Evolutionary conservation across 2,329 filamentous ascomycete genomes (phyloP).

Genomic region (Blumeriella jaapii): DNA sequence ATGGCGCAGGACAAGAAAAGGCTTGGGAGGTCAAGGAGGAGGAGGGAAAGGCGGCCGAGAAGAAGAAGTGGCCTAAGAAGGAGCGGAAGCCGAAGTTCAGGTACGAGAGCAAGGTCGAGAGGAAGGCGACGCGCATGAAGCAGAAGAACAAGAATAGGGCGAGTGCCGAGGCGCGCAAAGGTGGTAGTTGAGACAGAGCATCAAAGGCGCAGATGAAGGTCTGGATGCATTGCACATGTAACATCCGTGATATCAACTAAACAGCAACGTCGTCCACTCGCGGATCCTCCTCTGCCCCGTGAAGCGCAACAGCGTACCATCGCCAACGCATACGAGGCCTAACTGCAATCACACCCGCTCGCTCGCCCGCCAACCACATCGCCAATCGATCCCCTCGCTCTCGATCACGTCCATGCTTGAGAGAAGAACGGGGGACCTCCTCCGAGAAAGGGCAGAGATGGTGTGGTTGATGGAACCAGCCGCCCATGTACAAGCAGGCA

Average conservation of each 20-base stretch:
- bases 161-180: conserved; percentile 24
- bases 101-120: conserved; percentile 81
- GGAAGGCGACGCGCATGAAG: conserved; percentile 62
- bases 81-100: conserved; percentile 87
- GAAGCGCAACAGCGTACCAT: conserved; percentile 17
- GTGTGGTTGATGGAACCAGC: too few species aligned
- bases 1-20: conserved; percentile 27
- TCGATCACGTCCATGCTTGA: too few species aligned
- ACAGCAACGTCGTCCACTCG: conserved; percentile 15
- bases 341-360: conserved; percentile 16
- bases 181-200: conserved; percentile 17
- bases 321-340: conserved; percentile 21
- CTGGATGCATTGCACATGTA: conserved; percentile 10
- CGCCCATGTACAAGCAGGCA: too few species aligned
- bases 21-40: conserved; percentile 26
- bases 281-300: background rate
- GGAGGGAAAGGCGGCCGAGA: conserved; percentile 28
- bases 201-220: background rate
- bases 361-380: conserved; percentile 7
- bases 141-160: conserved; percentile 51
- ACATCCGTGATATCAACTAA: conserved; percentile 18
- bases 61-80: conserved; percentile 45
- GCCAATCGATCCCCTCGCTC: too few species aligned
- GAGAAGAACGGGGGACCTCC: conserved; percentile 11
- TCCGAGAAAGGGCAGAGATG: conserved; percentile 25